A percentile compares a stretch with the other conserved stretches of the same genome.
Evolutionary conservation across 202 grass and related monocot species (phyloP).

Genomic region (Zoysia matrella): DNA sequence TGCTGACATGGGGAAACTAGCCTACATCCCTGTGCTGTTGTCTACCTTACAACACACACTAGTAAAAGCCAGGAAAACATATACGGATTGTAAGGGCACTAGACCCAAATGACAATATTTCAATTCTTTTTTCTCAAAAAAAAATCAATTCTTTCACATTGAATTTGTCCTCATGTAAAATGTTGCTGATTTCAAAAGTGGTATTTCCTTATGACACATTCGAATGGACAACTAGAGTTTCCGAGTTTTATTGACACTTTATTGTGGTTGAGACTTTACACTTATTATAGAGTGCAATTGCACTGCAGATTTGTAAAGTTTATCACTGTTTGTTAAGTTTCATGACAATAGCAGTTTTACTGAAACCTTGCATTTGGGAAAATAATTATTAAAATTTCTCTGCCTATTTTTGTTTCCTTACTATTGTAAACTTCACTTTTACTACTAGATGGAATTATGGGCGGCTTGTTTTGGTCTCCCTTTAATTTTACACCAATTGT

Average conservation of each 20-base stretch:
- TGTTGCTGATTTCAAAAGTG: not conserved
- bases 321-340: not conserved
- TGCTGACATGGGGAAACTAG: not conserved
- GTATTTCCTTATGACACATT: slow-evolving; percentile 6
- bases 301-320: not conserved
- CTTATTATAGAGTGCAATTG: not conserved
- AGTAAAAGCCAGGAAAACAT: not conserved
- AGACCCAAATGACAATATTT: not conserved
- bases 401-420: not conserved
- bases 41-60: not conserved
- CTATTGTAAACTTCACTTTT: not conserved
- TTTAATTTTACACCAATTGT: no score
- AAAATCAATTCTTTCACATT: not conserved
- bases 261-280: not conserved
- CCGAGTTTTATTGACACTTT: slow-evolving; percentile 2
- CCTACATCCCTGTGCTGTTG: not conserved
- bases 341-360: not conserved
- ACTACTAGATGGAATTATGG: not conserved
- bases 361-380: not conserved
- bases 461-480: not conserved
- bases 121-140: not conserved
- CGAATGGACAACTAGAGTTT: not conserved
- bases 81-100: not conserved
- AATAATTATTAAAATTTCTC: not conserved
- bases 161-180: not conserved